Evolutionary conservation across 2,329 filamentous ascomycete species (phyloP), one percentile per base, ranked within the genome.

Genomic region (Claviceps pusilla): DNA sequence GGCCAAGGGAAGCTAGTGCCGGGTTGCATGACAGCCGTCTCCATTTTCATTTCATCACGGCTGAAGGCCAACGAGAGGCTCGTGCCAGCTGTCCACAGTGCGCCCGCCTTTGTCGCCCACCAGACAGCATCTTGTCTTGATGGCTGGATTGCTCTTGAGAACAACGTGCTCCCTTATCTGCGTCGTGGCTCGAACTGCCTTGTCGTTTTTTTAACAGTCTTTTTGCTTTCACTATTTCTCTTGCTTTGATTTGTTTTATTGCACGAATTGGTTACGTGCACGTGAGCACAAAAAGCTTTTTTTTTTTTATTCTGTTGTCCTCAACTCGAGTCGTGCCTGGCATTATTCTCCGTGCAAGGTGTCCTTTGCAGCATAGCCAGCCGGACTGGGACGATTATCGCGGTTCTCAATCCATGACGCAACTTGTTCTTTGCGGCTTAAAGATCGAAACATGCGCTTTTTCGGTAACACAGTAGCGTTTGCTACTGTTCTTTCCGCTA

Each of bases 401-500:
- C 41, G 39, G 24, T 19, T 11, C 28, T 35, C 45, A 16, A 28
- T 42, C 33, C 14, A 11, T 31, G 52, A 33, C 43, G 43, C 42
- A 45, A 29, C n/a, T 42, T 24, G 24, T 29, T 1, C 7, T 12
- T 46, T 24, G 41, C n/a, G 42, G 6, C n/a, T 29, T 37, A 16
- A n/a, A 28, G 24, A 14, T 52, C 11, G 10, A 42, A 49, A 28
- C 47, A 57, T 57, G 55, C 55, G 51, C 16, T 46, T 55, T 35
- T 37, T 37, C 43, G 12, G 55, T 14, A 35, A 48, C 9, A 58
- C 50, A 49, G 65, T 69, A 54, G 61, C 69, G 54, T 61, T 74
- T 58, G 67, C 69, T 57, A 64, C 71, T 54, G 66, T 73, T 59
- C 66, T 78, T 57, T 71, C 69, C 58, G 71, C 72, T 55, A 65